Evolutionary conservation across 164 flowering plant species (phyloP), one percentile per base, ranked within the genome.

Genomic region (Vitis rupestris): DNA sequence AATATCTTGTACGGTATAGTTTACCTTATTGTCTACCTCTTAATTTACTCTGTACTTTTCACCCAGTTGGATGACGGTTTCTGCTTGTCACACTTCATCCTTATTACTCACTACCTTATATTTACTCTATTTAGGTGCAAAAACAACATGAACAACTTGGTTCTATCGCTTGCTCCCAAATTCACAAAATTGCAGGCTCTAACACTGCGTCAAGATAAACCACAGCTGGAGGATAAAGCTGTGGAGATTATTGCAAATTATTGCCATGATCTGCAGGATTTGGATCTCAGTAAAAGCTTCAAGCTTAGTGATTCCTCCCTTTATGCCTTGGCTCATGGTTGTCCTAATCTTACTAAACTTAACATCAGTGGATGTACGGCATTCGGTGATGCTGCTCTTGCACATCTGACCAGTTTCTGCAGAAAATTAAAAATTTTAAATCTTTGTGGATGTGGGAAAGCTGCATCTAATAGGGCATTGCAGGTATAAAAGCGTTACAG

Each of bases 281-380:
- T 96, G 74, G 99, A 96, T 74, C 93, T 96, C 54, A 96, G 99
- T 83, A 93, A 89, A 85, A 90, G 99, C 81, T 78, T 84, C 69
- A 90, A 86, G 77, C 94, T 96, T 59, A 87, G 79, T 69, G 98
- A 93, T 79, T 72, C 73, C 29, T 88, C 98, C 17, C 72, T 96
- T 49, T 82, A 82, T 82, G 92, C 91, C 17, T 65, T 96, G 72
- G 93, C 97, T 51, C 90, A 77, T 74, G 97, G 99, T 16, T 93
- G 98, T 70, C 90, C 83, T 10, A 74, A 77, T 62, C 93, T 96
- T 27, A 80, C 79, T 7, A 91, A 83, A 74, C 93, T 96, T 61
- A 93, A 93, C 78, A 87, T 96, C 72, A 96, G 98, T 79, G 99
- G 98, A 15, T 93, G 98, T 64, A 58, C 91, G 15, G 75, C 90